phyloP scores from a whole-genome alignment of 352 stramenopile species.

The Phytophthora fragariae region DNA sequence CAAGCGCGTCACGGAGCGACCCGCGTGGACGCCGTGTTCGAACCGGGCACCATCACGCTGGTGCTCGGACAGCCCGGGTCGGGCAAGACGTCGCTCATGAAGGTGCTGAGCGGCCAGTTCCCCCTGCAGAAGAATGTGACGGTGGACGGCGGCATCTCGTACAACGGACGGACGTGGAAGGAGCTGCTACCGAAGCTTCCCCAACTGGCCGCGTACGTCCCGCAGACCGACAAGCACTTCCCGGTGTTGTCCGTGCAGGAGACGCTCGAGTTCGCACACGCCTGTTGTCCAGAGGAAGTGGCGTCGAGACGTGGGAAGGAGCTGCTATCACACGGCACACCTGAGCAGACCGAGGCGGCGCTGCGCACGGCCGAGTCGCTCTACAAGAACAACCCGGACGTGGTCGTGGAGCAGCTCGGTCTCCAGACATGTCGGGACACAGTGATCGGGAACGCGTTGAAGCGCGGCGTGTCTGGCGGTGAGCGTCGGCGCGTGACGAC shows the following conservation, averaged over 20 bases:
- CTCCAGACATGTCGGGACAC: conserved; percentile 35
- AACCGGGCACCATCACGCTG: conserved; percentile 46
- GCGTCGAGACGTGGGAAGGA: conserved; percentile 65
- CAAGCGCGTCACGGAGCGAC: conserved; percentile 9
- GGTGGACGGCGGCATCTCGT: conserved; percentile 39
- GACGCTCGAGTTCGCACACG: conserved; percentile 42
- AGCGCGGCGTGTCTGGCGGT: conserved; percentile 69
- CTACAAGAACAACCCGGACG: conserved; percentile 34
- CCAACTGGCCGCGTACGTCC: conserved; percentile 33
- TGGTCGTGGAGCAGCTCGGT: conserved; percentile 35
- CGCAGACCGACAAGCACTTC: conserved; percentile 42
- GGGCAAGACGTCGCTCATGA: conserved; percentile 52
- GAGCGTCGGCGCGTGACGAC: conserved; percentile 56
- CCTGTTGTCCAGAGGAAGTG: conserved; percentile 25
- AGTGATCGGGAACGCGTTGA: conserved; percentile 44
- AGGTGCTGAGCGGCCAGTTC: conserved; percentile 45
- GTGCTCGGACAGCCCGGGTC: conserved; percentile 46
- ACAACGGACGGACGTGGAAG: conserved; percentile 34
- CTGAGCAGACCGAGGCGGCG: conserved; percentile 27
- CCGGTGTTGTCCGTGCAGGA: conserved; percentile 37
- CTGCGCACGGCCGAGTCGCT: conserved; percentile 9
- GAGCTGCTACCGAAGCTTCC: conserved; percentile 23
- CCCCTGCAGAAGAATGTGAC: conserved; percentile 35
- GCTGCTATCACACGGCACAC: conserved; percentile 39
- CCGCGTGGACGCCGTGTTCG: conserved; percentile 42